Conservation (phyloP, 352 stramenopile genomes). For the Pythium monospermum region DNA sequence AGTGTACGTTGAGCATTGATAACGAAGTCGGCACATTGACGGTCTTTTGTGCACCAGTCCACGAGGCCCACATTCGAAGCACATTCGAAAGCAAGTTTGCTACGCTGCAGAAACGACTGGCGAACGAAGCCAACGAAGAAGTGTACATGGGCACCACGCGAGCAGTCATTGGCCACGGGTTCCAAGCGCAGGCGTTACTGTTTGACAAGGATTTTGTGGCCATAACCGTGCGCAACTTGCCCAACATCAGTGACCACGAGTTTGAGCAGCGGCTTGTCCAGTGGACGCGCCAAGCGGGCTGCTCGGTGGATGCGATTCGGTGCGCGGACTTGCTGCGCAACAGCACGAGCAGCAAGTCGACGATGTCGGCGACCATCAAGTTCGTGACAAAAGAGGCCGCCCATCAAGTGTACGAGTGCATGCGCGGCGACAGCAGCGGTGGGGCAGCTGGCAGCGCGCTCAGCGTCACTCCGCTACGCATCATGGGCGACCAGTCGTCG, state of each 20-base stretch:
- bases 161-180: conserved; percentile 16
- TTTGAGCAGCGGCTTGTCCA: conserved; percentile 4
- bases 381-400: conserved; percentile 16
- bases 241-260: background rate
- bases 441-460: conserved; percentile 2
- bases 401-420: conserved; percentile 6
- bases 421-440: conserved; percentile 16
- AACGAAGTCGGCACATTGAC: conserved; percentile 5
- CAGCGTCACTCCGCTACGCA: conserved; percentile 6
- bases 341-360: background rate
- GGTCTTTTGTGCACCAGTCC: conserved; percentile 15
- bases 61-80: conserved; percentile 6
- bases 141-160: conserved; percentile 21
- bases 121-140: conserved; percentile 11
- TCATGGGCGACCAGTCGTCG: background rate
- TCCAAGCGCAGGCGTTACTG: conserved; percentile 14
- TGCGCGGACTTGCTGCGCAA: conserved; percentile 7
- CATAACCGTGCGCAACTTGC: conserved; percentile 12
- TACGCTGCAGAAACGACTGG: background rate
- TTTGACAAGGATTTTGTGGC: conserved; percentile 20
- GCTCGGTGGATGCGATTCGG: background rate
- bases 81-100: conserved; percentile 1
- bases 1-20: conserved; percentile 21
- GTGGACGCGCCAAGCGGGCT: background rate
- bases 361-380: conserved; percentile 9